Evolutionary conservation across 179 eudicot genomes (phyloP).

Genomic region (Drosera spatulata): DNA sequence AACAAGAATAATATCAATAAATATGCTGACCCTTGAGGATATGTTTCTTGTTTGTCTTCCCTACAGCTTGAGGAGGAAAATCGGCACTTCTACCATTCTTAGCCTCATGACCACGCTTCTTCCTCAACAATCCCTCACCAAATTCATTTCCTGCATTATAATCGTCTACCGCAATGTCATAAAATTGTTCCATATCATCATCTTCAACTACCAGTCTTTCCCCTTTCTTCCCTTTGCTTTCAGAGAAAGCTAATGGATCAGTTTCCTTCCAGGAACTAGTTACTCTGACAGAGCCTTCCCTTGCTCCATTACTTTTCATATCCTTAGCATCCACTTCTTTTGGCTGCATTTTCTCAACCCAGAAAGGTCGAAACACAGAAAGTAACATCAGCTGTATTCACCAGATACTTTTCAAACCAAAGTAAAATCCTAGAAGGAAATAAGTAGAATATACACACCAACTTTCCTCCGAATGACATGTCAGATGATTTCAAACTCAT

Average conservation of each 20-base stretch:
- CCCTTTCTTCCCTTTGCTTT: constrained; percentile 29
- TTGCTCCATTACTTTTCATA: constrained; percentile 37
- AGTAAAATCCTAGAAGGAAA: neutral
- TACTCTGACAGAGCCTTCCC: constrained; percentile 27
- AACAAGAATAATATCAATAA: neutral
- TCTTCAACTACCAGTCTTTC: constrained; percentile 34
- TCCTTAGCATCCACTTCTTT: constrained; percentile 43
- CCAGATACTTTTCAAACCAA: no score
- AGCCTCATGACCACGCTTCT: constrained; percentile 21
- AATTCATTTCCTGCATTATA: constrained; percentile 42
- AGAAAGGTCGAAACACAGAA: constrained; percentile 16
- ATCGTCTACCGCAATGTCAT: constrained; percentile 42
- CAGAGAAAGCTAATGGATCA: constrained; percentile 10
- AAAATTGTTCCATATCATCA: constrained; percentile 23
- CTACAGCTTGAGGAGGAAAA: constrained; percentile 34
- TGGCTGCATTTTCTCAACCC: constrained; percentile 14
- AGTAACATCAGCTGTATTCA: constrained; percentile 1
- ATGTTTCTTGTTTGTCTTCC: constrained; percentile 52
- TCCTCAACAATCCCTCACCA: constrained; percentile 2
- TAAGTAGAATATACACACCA: neutral
- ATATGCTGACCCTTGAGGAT: constrained; percentile 32
- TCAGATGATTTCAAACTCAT: neutral
- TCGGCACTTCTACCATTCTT: constrained; percentile 24
- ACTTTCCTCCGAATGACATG: no score
- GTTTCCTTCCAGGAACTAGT: constrained; percentile 10